Evolutionary conservation across 2,329 filamentous ascomycete species (phyloP).

Genomic region (Exserohilum turcica): DNA sequence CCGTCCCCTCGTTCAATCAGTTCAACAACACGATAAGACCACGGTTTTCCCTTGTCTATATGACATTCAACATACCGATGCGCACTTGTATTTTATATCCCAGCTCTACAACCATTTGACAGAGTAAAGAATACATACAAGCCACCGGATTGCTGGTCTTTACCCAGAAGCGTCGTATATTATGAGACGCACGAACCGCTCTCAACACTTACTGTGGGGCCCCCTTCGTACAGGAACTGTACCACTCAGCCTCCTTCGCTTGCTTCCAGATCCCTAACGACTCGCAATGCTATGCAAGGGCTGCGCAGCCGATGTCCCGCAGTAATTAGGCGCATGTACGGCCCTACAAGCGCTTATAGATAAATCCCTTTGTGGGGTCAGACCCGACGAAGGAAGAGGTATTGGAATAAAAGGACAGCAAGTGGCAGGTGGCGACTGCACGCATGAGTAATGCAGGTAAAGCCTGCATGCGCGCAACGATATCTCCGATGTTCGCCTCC

Average conservation of each 20-base stretch:
- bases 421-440: not conserved
- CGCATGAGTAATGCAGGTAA: constrained; percentile 1
- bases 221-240: not conserved
- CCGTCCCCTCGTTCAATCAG: not conserved
- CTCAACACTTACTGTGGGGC: not conserved
- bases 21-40: no score
- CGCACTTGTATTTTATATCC: not conserved
- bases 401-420: not conserved
- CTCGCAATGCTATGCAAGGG: not conserved
- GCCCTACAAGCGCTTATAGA: no score
- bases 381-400: not conserved
- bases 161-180: not conserved
- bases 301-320: not conserved
- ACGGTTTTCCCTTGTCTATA: not conserved
- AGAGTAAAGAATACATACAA: not conserved
- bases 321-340: not conserved
- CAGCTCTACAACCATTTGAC: no score
- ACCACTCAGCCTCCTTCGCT: not conserved
- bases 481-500: not conserved
- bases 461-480: not conserved
- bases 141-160: not conserved
- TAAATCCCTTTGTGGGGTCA: not conserved
- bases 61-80: not conserved
- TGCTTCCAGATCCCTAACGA: not conserved
- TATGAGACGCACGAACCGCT: not conserved